Evolutionary conservation across 495 filamentous ascomycete species (phyloP).

Genomic region (Lasiosphaeris hirsuta): DNA sequence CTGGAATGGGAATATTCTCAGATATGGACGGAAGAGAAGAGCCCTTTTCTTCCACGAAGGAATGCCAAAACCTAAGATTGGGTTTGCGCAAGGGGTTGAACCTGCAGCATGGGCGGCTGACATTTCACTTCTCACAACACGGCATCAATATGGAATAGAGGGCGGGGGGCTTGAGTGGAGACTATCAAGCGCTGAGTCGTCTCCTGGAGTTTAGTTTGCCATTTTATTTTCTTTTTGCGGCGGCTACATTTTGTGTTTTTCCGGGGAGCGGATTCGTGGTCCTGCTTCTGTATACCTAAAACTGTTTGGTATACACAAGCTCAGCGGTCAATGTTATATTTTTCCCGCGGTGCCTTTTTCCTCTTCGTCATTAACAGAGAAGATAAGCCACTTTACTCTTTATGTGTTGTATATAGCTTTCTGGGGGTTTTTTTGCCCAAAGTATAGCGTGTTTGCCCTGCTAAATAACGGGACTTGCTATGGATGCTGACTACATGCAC

Average conservation of each 20-base stretch:
- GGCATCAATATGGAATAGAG: conserved; percentile 7
- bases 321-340: too few species aligned
- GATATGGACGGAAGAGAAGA: background rate
- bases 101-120: background rate
- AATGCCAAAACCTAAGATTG: background rate
- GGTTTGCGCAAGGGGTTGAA: background rate
- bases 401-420: too few species aligned
- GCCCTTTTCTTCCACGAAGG: background rate
- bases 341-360: too few species aligned
- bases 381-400: too few species aligned
- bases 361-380: too few species aligned
- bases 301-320: background rate
- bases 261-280: background rate
- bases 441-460: background rate
- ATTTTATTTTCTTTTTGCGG: conserved; percentile 14
- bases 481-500: background rate
- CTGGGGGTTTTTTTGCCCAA: too few species aligned
- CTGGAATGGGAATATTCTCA: background rate
- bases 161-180: conserved; percentile 24
- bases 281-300: background rate
- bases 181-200: conserved; percentile 53
- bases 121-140: background rate
- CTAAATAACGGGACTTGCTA: background rate
- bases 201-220: conserved; percentile 39
- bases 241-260: conserved; percentile 14